Evolutionary conservation across 805 yeast genomes (phyloP).

Genomic region (Kazachstania kunashirensis): DNA sequence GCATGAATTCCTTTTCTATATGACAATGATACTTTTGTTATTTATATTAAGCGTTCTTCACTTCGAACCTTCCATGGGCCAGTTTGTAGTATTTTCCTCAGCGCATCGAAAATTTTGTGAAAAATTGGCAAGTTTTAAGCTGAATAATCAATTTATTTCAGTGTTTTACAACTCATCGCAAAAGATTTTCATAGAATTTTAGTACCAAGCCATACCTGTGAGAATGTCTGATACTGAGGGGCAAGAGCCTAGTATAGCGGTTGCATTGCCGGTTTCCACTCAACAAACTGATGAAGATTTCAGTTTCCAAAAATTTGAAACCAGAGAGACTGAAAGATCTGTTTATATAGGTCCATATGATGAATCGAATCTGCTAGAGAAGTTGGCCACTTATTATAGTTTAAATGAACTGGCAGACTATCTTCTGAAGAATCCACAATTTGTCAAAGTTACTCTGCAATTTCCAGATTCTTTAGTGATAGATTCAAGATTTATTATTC

Average conservation of each 20-base stretch:
- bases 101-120: no score
- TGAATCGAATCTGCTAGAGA: slow-evolving; percentile 23
- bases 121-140: no score
- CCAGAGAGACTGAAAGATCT: slow-evolving; percentile 19
- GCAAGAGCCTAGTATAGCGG: slow-evolving; percentile 9
- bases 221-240: neutral
- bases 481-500: slow-evolving; percentile 67
- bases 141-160: no score
- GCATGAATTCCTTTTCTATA: no score
- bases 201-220: no score
- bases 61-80: no score
- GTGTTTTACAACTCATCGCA: no score
- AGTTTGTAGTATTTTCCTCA: no score
- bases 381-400: slow-evolving; percentile 45
- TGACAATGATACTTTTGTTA: no score
- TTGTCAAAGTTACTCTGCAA: slow-evolving; percentile 62
- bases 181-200: no score
- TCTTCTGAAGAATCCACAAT: slow-evolving; percentile 31
- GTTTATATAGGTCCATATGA: slow-evolving; percentile 23
- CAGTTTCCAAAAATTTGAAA: slow-evolving; percentile 36
- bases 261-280: slow-evolving; percentile 69
- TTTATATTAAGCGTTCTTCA: no score
- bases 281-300: slow-evolving; percentile 55
- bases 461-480: slow-evolving; percentile 76
- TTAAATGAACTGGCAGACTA: slow-evolving; percentile 38